Conservation (phyloP, 805 yeast genomes). For the Candida incommunis region DNA sequence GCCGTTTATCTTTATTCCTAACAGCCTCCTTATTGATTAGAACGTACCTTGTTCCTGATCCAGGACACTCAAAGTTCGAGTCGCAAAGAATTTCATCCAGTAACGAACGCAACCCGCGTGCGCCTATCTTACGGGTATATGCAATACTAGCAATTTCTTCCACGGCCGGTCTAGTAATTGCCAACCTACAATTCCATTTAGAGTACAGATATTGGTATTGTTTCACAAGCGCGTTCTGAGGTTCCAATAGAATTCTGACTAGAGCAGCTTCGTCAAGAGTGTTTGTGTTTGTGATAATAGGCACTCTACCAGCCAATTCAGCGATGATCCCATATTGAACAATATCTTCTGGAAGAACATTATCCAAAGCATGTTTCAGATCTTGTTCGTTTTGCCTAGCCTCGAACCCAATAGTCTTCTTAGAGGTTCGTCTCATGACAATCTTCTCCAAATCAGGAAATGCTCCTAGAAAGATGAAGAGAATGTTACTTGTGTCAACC, state of each 20-base stretch:
- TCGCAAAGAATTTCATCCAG: slow-evolving; percentile 36
- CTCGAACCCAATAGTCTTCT: slow-evolving; percentile 7
- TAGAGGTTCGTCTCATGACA: slow-evolving; percentile 23
- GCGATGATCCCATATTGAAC: slow-evolving; percentile 43
- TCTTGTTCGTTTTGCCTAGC: slow-evolving; percentile 6
- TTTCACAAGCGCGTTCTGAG: slow-evolving; percentile 37
- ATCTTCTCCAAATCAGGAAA: slow-evolving; percentile 44
- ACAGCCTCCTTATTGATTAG: slow-evolving; percentile 33
- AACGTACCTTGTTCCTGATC: slow-evolving; percentile 38
- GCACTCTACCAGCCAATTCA: slow-evolving; percentile 45
- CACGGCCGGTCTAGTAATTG: slow-evolving; percentile 35
- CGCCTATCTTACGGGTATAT: slow-evolving; percentile 42
- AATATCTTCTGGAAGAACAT: slow-evolving; percentile 36
- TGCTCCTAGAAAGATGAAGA: slow-evolving; percentile 48
- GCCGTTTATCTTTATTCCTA: slow-evolving; percentile 22
- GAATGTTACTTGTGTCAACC: slow-evolving; percentile 40
- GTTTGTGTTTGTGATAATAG: slow-evolving; percentile 35
- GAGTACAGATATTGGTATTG: slow-evolving; percentile 42
- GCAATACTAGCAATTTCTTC: slow-evolving; percentile 35
- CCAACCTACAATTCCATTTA: slow-evolving; percentile 36
- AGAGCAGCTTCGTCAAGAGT: slow-evolving; percentile 33
- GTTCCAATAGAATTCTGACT: slow-evolving; percentile 36
- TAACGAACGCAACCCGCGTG: slow-evolving; percentile 42
- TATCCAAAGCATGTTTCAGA: slow-evolving; percentile 28
- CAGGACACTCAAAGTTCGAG: slow-evolving; percentile 47